A percentile compares a stretch with the other conserved stretches of the same genome.
phyloP scores from a whole-genome alignment of 768 basidiomycete genomes.

The Pleurotus djamor region DNA sequence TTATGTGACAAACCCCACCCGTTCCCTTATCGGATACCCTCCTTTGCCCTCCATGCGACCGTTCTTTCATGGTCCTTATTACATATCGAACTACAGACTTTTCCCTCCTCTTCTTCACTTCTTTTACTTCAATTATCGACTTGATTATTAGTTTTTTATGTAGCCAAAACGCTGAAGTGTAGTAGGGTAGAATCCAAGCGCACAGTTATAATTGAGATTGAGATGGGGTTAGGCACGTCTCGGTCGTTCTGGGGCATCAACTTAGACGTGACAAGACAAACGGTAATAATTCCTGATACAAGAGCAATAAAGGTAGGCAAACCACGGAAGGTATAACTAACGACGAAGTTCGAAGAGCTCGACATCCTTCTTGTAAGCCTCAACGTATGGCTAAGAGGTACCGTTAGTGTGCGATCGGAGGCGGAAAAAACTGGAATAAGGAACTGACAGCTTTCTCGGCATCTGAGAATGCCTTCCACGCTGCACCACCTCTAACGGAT shows the following conservation, averaged over 20 bases:
- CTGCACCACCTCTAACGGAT: slow-evolving; percentile 14
- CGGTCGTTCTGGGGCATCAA: too few species aligned
- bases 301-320: too few species aligned
- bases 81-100: neutral
- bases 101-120: slow-evolving; percentile 13
- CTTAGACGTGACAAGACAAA: too few species aligned
- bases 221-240: neutral
- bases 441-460: slow-evolving; percentile 26
- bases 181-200: neutral
- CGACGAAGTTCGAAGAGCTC: too few species aligned
- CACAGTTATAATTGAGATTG: neutral
- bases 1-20: slow-evolving; percentile 11
- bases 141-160: slow-evolving; percentile 9
- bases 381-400: neutral
- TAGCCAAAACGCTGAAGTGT: slow-evolving; percentile 4
- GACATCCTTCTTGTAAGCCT: neutral
- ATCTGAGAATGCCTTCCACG: slow-evolving; percentile 26
- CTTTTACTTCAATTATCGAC: slow-evolving; percentile 21
- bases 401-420: neutral
- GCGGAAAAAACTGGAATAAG: neutral
- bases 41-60: neutral
- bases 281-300: too few species aligned
- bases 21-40: slow-evolving; percentile 16
- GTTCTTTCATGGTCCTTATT: slow-evolving; percentile 4
- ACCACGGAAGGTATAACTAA: too few species aligned